Evolutionary conservation across 192 early-diverging fungal species (phyloP).

Genomic region (Spinellus fusiger): DNA sequence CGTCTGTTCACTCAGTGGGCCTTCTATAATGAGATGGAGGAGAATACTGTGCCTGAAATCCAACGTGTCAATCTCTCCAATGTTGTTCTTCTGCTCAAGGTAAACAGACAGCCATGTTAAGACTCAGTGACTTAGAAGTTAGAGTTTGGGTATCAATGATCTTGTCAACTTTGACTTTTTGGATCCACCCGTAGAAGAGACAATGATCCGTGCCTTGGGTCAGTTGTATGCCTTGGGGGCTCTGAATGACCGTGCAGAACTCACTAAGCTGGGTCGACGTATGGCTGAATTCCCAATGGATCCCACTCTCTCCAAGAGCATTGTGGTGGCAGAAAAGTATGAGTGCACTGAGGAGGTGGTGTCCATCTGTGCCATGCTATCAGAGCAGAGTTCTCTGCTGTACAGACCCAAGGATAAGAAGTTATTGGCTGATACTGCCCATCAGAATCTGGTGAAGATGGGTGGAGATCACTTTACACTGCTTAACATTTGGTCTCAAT

Average conservation of each 20-base stretch:
- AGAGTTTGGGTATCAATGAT: constrained; percentile 94
- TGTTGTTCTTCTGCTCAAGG: constrained; percentile 86
- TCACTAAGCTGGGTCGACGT: constrained; percentile 92
- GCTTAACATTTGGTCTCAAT: constrained; percentile 89
- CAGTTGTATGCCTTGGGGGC: constrained; percentile 88
- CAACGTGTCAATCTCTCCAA: constrained; percentile 90
- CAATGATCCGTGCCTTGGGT: constrained; percentile 88
- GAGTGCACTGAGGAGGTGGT: constrained; percentile 89
- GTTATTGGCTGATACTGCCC: constrained; percentile 88
- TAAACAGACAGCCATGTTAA: constrained; percentile 9
- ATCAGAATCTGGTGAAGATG: constrained; percentile 79
- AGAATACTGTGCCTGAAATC: constrained; percentile 95
- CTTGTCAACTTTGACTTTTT: constrained; percentile 97
- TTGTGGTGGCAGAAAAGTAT: constrained; percentile 90
- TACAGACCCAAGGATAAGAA: constrained; percentile 91
- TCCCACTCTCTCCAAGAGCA: constrained; percentile 89
- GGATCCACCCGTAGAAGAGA: constrained; percentile 93
- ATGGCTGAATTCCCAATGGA: constrained; percentile 99
- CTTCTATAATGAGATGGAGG: constrained; percentile 89
- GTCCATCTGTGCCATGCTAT: constrained; percentile 92
- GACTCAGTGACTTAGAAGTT: neutral
- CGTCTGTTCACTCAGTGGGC: constrained; percentile 91
- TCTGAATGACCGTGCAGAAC: constrained; percentile 84
- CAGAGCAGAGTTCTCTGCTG: constrained; percentile 72
- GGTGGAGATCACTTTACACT: constrained; percentile 94